phyloP scores from a whole-genome alignment of 148 eudicot genomes.

The Cornus suecica region DNA sequence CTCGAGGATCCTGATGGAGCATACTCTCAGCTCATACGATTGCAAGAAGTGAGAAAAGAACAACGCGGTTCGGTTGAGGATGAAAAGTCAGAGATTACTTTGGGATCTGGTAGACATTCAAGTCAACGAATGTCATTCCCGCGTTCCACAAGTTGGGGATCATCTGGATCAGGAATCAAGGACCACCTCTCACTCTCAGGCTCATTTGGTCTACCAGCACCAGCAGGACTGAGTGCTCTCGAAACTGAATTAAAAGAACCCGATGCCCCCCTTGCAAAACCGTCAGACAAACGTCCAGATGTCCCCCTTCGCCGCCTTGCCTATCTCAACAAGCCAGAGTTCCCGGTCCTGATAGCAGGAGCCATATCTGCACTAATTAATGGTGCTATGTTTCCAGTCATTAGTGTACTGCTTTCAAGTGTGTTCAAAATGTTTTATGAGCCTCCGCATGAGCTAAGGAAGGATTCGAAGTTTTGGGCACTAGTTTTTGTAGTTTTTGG shows the following conservation, averaged over 20 bases:
- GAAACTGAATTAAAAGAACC: slow-evolving; percentile 14
- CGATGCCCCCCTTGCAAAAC: slow-evolving; percentile 1
- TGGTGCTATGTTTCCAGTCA: slow-evolving; percentile 42
- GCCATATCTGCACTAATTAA: slow-evolving; percentile 32
- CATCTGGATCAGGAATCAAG: slow-evolving; percentile 42
- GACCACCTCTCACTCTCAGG: slow-evolving; percentile 28
- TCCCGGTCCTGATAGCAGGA: slow-evolving; percentile 41
- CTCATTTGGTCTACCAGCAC: slow-evolving; percentile 35
- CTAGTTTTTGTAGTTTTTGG: slow-evolving; percentile 33
- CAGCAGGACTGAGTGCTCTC: slow-evolving; percentile 12
- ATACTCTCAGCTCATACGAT: slow-evolving; percentile 66
- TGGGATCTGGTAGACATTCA: slow-evolving; percentile 31
- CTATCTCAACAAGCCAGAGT: slow-evolving; percentile 53
- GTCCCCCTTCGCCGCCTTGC: slow-evolving; percentile 56
- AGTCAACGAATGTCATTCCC: slow-evolving; percentile 43
- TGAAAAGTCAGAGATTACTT: slow-evolving; percentile 19
- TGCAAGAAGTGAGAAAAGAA: slow-evolving; percentile 53
- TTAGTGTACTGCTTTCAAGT: slow-evolving; percentile 29
- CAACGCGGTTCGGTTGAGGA: slow-evolving; percentile 11
- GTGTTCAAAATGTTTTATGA: slow-evolving; percentile 34
- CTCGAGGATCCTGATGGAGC: slow-evolving; percentile 77
- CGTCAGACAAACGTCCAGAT: slow-evolving; percentile 30
- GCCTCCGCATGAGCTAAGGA: slow-evolving; percentile 28
- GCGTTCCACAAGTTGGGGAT: slow-evolving; percentile 50
- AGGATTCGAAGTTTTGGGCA: slow-evolving; percentile 45